Base-by-base conservation (phyloP, 148 eudicot genomes). In the Chenopodium berlandieri region DNA sequence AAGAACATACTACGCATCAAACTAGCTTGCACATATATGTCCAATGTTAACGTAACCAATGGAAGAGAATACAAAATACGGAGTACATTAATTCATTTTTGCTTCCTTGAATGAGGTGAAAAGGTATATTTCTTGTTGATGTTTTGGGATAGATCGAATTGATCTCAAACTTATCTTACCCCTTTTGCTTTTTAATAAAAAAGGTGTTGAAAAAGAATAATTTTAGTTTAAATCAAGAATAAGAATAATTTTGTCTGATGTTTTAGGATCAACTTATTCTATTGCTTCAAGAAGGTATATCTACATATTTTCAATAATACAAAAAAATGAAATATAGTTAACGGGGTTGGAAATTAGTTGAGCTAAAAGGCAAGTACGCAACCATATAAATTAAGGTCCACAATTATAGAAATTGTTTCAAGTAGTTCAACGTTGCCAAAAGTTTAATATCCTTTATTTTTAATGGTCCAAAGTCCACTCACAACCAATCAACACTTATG, bases 321-420 rank as follows among this genome's bases (percentile, higher is more conserved):
- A 56, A 56, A 56, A 1, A 56, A 17, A 56, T 4, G 62, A 4
- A 56, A 12, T 9, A 50, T 50, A 10, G 54, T 50, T 50, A 11
- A 11, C 1, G 16, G 48, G 79, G 69, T 37, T 65, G 20, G 14
- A 63, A 64, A 78, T 62, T 78, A 82, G 77, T 70, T 72, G 81
- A 72, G 71, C 81, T 17, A 54, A 64, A 77, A 10, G 25, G 64
- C 2, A 16, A 54, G 64, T 63, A 10, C 19, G 64, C 4, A 16
- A 32, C 65, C 30, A 60, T 54, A 17, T n/a, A 34, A 16, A 58
- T 6, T 62, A 56, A 56, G 22, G 62, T 17, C 62, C 62, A 56
- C 22, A 56, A 56, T 56, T 56, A 56, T 19, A 56, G 62, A 14
- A 56, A 17, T 17, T 56, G 7, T 14, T 56, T 56, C 2, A 50